phyloP scores from a whole-genome alignment of 495 filamentous ascomycete genomes.

The Pyrenopolyporus hunteri region DNA sequence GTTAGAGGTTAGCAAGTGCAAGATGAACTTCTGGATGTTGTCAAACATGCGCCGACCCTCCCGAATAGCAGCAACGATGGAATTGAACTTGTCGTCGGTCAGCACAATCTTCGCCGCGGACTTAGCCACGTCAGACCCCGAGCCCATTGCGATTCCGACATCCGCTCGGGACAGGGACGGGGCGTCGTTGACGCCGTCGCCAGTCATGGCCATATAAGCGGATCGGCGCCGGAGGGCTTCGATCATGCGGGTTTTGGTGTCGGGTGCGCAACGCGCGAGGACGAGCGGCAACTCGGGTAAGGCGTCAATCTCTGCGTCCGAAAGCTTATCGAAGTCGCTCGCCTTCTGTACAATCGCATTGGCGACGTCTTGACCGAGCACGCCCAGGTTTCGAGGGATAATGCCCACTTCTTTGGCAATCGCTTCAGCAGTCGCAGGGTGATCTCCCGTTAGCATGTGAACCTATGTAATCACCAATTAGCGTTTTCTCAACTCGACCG shows the following conservation, averaged over 20 bases:
- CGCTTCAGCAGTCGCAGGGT: conserved; percentile 73
- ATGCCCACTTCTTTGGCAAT: conserved; percentile 81
- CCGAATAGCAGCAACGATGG: conserved; percentile 74
- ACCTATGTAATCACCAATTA: conserved; percentile 41
- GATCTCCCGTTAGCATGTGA: conserved; percentile 83
- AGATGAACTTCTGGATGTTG: conserved; percentile 83
- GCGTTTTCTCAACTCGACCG: background rate
- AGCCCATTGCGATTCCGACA: conserved; percentile 86
- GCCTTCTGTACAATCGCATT: conserved; percentile 66
- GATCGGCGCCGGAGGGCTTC: conserved; percentile 68
- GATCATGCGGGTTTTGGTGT: conserved; percentile 73
- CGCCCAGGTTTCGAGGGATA: conserved; percentile 62
- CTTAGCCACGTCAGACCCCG: conserved; percentile 89
- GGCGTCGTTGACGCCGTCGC: conserved; percentile 87
- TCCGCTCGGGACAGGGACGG: conserved; percentile 79
- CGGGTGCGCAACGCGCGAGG: conserved; percentile 68
- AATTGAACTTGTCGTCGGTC: conserved; percentile 88
- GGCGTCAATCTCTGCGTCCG: conserved; percentile 63
- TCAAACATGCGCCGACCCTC: conserved; percentile 78
- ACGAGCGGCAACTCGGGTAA: conserved; percentile 66
- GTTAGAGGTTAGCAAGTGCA: conserved; percentile 75
- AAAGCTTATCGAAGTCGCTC: conserved; percentile 66
- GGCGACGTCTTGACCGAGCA: conserved; percentile 59
- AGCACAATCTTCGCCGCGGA: conserved; percentile 86
- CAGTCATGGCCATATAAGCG: conserved; percentile 67